A percentile compares a stretch with the other conserved stretches of the same genome.
Conservation (phyloP, 2,329 filamentous ascomycete genomes). For the Pseudocercospora cruenta region DNA sequence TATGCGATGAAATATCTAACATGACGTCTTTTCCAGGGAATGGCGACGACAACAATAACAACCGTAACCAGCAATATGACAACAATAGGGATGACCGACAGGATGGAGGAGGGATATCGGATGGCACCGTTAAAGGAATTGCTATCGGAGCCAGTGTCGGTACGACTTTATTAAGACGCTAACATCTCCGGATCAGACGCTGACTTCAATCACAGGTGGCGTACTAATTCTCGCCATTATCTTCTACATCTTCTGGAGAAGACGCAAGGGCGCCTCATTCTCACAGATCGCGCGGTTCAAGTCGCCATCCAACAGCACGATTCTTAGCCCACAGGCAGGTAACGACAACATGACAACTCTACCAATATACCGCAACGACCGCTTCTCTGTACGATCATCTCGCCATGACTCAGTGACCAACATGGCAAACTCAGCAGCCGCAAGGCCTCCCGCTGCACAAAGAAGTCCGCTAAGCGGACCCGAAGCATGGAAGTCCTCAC, state of each 20-base stretch:
- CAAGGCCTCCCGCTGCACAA: not conserved
- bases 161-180: conserved; percentile 13
- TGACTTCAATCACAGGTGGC: conserved; percentile 23
- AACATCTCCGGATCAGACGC: not conserved
- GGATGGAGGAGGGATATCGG: conserved; percentile 13
- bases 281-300: conserved; percentile 32
- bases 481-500: conserved; percentile 16
- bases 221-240: conserved; percentile 29
- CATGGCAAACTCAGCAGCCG: not conserved
- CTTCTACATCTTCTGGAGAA: conserved; percentile 28
- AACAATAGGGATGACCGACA: not conserved
- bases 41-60: conserved; percentile 1
- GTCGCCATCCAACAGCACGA: conserved; percentile 24
- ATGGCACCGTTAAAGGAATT: conserved; percentile 24
- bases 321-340: conserved; percentile 14
- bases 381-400: conserved; percentile 32
- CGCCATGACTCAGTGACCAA: conserved; percentile 20
- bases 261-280: conserved; percentile 30
- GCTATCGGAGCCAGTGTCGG: conserved; percentile 32
- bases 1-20: not conserved
- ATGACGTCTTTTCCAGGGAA: not conserved
- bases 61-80: not conserved
- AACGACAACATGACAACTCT: conserved; percentile 24
- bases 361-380: conserved; percentile 32
- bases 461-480: conserved; percentile 1